These are phyloP conservation scores for Claviceps sp. DNA, from an alignment of 2,329 filamentous ascomycete genomes.

Conservation along the genomic window DNA sequence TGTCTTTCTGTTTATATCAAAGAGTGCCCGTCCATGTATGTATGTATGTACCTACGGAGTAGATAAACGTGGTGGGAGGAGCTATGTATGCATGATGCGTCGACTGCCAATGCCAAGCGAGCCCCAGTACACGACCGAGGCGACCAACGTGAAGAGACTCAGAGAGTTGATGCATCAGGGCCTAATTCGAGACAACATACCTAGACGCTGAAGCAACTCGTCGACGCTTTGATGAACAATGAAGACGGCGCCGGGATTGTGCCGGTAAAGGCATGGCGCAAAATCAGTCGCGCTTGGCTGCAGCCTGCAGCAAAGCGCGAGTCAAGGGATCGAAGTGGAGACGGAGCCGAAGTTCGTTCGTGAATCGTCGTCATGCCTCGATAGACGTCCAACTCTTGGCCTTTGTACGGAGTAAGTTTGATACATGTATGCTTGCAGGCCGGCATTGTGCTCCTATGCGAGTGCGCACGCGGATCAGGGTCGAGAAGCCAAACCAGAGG, in stretches of 20 bases:
- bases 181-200: background rate
- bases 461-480: background rate
- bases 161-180: background rate
- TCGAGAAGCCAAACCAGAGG: background rate
- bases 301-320: slow-evolving; percentile 1
- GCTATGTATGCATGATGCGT: too few relatives aligned
- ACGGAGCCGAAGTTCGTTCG: background rate
- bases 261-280: slow-evolving; percentile 5
- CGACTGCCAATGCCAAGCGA: background rate
- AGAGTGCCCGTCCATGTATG: background rate
- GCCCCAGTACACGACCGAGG: background rate
- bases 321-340: background rate
- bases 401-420: background rate
- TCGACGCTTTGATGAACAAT: slow-evolving; percentile 3
- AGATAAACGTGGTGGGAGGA: background rate
- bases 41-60: background rate
- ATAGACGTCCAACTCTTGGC: slow-evolving; percentile 2
- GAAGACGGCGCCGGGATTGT: slow-evolving; percentile 3
- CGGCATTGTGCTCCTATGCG: background rate
- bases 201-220: background rate
- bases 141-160: slow-evolving; percentile 1
- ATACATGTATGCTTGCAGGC: slow-evolving; percentile 2
- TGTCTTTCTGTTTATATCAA: background rate
- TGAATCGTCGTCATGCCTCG: slow-evolving; percentile 1
- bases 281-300: slow-evolving; percentile 4